Evolutionary conservation across 345 rosid species (phyloP).

Genomic region (Sonneratia alba): DNA sequence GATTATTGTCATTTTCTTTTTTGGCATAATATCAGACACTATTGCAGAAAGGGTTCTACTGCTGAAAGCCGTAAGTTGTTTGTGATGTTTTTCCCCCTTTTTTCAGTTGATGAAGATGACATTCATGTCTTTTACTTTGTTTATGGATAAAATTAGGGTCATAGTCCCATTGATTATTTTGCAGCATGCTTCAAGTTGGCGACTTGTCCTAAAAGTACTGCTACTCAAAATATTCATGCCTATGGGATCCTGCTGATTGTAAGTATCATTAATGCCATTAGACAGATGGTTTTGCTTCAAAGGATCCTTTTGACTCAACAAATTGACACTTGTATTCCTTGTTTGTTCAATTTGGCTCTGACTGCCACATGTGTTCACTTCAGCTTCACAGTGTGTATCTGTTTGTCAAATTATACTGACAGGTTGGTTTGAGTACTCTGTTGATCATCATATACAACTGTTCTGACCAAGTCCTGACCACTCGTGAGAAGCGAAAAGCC

Average conservation of each 20-base stretch:
- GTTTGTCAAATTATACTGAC: background rate
- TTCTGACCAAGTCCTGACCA: slow-evolving; percentile 58
- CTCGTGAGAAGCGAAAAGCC: slow-evolving; percentile 50
- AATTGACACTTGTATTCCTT: background rate
- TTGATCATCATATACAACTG: slow-evolving; percentile 55
- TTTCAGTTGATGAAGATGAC: background rate
- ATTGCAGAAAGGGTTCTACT: slow-evolving; percentile 69
- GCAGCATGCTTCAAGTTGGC: slow-evolving; percentile 77
- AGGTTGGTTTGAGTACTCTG: slow-evolving; percentile 46
- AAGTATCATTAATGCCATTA: slow-evolving; percentile 24
- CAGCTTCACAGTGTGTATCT: background rate
- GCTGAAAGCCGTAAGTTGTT: slow-evolving; percentile 45
- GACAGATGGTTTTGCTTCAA: background rate
- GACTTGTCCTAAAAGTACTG: slow-evolving; percentile 52
- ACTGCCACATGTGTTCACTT: background rate
- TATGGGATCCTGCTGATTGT: slow-evolving; percentile 81
- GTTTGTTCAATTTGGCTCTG: background rate
- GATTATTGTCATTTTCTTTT: background rate
- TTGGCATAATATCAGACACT: slow-evolving; percentile 43
- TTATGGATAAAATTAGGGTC: background rate
- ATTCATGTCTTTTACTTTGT: background rate
- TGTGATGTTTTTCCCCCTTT: background rate
- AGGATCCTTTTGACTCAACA: background rate
- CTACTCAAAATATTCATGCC: slow-evolving; percentile 62
- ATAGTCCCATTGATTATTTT: background rate